Percentiles rank a stretch among this genome's conserved stretches.
phyloP scores from a whole-genome alignment of 257 asterid species.

The Plantago elongata region DNA sequence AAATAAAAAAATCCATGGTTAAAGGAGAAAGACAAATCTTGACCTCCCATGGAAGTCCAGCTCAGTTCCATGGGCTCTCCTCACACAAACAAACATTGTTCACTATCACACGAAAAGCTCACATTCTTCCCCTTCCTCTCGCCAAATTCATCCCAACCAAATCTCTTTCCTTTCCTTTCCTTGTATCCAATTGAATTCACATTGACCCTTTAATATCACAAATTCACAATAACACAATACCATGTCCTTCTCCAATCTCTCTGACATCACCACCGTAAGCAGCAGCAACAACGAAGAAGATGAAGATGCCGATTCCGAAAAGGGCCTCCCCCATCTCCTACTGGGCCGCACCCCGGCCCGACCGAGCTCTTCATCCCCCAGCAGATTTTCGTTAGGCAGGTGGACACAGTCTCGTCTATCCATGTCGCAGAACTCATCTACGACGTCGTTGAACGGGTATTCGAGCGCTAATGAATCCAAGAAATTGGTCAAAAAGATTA shows the following conservation, averaged over 20 bases:
- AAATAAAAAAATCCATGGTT: too few relatives aligned
- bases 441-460: slow-evolving; percentile 29
- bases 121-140: slow-evolving; percentile 1
- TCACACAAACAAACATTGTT: too few relatives aligned
- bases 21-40: neutral
- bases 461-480: slow-evolving; percentile 27
- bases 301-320: slow-evolving; percentile 18
- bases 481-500: slow-evolving; percentile 30
- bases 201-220: neutral
- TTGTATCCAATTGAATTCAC: neutral
- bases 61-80: neutral
- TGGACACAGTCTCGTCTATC: slow-evolving; percentile 21
- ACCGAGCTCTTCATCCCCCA: slow-evolving; percentile 24
- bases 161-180: neutral
- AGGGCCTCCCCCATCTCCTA: too few relatives aligned
- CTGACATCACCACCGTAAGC: slow-evolving; percentile 19
- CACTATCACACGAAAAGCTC: neutral
- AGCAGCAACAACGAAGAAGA: slow-evolving; percentile 26
- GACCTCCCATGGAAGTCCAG: neutral
- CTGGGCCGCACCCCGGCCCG: slow-evolving; percentile 8
- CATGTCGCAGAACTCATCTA: slow-evolving; percentile 26
- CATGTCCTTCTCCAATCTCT: slow-evolving; percentile 26
- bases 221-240: neutral
- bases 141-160: neutral
- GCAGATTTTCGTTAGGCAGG: slow-evolving; percentile 17